phyloP scores from a whole-genome alignment of 1,139 yeast genomes.

The Yamadazyma conglobata region DNA sequence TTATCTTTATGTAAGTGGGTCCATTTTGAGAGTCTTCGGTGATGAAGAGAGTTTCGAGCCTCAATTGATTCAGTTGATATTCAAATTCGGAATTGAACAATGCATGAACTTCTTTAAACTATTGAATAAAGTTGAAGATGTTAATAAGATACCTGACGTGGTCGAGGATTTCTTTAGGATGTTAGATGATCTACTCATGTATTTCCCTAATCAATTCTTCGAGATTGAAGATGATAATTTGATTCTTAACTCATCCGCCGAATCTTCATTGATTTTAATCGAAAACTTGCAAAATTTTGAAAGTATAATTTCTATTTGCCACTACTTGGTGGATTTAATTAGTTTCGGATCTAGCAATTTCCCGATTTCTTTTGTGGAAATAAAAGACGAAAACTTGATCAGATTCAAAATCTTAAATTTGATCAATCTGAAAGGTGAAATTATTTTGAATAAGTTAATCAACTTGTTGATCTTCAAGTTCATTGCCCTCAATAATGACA shows the following conservation, averaged over 20 bases:
- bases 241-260: conserved; percentile 54
- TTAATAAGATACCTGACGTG: conserved; percentile 61
- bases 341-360: conserved; percentile 83
- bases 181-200: conserved; percentile 76
- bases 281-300: conserved; percentile 61
- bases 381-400: conserved; percentile 45
- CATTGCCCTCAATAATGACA: conserved; percentile 42
- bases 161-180: conserved; percentile 88
- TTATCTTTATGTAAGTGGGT: conserved; percentile 88
- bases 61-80: conserved; percentile 37
- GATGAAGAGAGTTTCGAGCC: conserved; percentile 46
- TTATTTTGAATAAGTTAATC: conserved; percentile 52
- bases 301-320: conserved; percentile 67
- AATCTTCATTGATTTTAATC: conserved; percentile 58
- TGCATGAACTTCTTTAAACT: conserved; percentile 38
- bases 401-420: conserved; percentile 43
- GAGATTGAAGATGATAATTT: conserved; percentile 31
- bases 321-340: conserved; percentile 72
- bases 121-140: conserved; percentile 19
- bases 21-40: conserved; percentile 73
- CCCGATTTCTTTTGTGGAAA: conserved; percentile 65
- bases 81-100: conserved; percentile 48
- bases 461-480: conserved; percentile 70
- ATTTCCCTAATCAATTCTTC: conserved; percentile 66
- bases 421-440: conserved; percentile 57